A percentile compares a stretch with the other conserved stretches of the same genome.
These are phyloP conservation scores for Lentinula lateritia DNA, from an alignment of 768 basidiomycete genomes.

Conservation along the genomic window DNA sequence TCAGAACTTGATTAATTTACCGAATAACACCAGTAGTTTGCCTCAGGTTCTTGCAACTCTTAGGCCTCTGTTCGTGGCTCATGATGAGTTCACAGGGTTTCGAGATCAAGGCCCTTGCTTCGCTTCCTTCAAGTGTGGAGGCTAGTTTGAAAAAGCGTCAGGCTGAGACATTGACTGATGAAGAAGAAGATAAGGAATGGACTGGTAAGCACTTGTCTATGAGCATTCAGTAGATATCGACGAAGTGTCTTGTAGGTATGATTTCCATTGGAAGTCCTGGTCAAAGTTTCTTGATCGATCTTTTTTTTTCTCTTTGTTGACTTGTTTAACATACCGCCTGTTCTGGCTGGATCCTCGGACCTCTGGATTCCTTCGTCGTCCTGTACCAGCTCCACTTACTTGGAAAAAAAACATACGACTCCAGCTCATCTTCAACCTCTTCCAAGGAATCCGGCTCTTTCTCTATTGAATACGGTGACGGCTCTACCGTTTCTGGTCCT, in stretches of 20 bases:
- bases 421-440: slow-evolving; percentile 23
- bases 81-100: slow-evolving; percentile 15
- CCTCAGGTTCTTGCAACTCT: neutral
- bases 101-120: slow-evolving; percentile 22
- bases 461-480: slow-evolving; percentile 40
- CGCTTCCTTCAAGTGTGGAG: slow-evolving; percentile 15
- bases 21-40: slow-evolving; percentile 12
- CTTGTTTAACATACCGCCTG: neutral
- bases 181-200: slow-evolving; percentile 32
- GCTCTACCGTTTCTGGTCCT: slow-evolving; percentile 31
- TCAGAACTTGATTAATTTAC: slow-evolving; percentile 18
- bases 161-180: slow-evolving; percentile 27
- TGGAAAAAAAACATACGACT: slow-evolving; percentile 24
- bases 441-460: slow-evolving; percentile 24
- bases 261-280: slow-evolving; percentile 34
- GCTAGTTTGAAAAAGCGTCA: slow-evolving; percentile 24
- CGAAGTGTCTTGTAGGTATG: slow-evolving; percentile 18
- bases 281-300: slow-evolving; percentile 30
- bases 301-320: neutral
- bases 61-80: neutral
- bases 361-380: slow-evolving; percentile 28
- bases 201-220: slow-evolving; percentile 22
- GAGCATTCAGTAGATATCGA: too few species aligned
- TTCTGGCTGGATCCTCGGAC: slow-evolving; percentile 25
- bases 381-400: slow-evolving; percentile 24